phyloP scores from a whole-genome alignment of 805 yeast species.

The Candida ulmi region DNA sequence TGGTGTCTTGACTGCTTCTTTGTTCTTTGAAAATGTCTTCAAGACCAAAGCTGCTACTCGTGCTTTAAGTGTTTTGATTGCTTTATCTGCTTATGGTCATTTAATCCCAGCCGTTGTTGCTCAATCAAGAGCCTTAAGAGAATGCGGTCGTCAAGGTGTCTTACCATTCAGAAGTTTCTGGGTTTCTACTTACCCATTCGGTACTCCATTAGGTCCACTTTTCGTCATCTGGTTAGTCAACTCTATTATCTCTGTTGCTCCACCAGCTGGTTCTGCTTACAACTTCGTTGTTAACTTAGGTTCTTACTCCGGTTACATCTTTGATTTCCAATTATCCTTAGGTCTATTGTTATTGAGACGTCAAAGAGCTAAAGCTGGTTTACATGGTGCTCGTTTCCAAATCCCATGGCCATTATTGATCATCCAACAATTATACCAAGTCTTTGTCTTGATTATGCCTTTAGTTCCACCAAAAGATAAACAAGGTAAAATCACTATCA shows the following conservation, averaged over 20 bases:
- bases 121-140: constrained; percentile 45
- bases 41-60: constrained; percentile 33
- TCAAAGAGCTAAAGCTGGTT: constrained; percentile 39
- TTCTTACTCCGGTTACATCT: constrained; percentile 71
- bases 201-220: constrained; percentile 52
- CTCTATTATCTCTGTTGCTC: constrained; percentile 62
- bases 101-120: constrained; percentile 43
- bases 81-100: constrained; percentile 44
- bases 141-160: constrained; percentile 45
- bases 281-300: constrained; percentile 65
- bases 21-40: constrained; percentile 28
- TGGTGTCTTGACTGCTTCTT: constrained; percentile 26
- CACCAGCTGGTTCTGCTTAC: constrained; percentile 85
- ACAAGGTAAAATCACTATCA: constrained; percentile 20
- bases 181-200: constrained; percentile 39
- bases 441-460: constrained; percentile 67
- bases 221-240: constrained; percentile 70
- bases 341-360: constrained; percentile 56
- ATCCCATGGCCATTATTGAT: constrained; percentile 53
- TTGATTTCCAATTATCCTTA: constrained; percentile 53
- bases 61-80: constrained; percentile 42
- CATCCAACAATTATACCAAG: constrained; percentile 56
- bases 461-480: constrained; percentile 63
- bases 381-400: constrained; percentile 56
- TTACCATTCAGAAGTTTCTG: constrained; percentile 40